Conservation (phyloP, 768 basidiomycete species). For the button mushroom (Agaricus bisporus) region DNA sequence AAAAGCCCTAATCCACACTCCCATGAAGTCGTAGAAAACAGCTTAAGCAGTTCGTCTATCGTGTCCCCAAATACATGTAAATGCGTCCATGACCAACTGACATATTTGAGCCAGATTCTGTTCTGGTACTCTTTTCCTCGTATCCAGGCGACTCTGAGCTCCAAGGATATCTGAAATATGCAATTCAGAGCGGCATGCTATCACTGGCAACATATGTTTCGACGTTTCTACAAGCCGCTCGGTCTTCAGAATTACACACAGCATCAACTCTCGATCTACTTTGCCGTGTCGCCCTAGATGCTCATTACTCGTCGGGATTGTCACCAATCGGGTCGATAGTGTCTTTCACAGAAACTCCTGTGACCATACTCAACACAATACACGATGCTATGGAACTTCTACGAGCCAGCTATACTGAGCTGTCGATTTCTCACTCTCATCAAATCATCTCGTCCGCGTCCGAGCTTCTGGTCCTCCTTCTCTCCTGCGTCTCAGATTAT, state of each 20-base stretch:
- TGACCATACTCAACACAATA: conserved; percentile 44
- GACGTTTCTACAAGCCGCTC: conserved; percentile 61
- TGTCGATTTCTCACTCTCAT: conserved; percentile 53
- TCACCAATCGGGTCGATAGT: conserved; percentile 51
- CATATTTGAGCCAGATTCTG: conserved; percentile 43
- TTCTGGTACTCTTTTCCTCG: conserved; percentile 57
- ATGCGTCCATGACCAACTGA: not conserved
- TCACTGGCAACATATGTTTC: conserved; percentile 56
- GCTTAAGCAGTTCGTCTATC: conserved; percentile 5
- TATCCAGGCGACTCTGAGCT: conserved; percentile 68
- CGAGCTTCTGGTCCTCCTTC: conserved; percentile 55
- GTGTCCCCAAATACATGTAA: not conserved
- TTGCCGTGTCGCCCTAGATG: conserved; percentile 58
- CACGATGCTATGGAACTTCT: conserved; percentile 59
- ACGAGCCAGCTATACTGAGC: conserved; percentile 41
- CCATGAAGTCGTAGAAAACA: conserved; percentile 39
- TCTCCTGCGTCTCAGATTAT: conserved; percentile 55
- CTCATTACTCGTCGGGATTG: conserved; percentile 53
- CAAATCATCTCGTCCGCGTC: conserved; percentile 57
- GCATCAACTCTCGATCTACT: conserved; percentile 65
- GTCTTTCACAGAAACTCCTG: conserved; percentile 41
- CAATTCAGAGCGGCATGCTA: conserved; percentile 50
- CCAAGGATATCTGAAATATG: conserved; percentile 57
- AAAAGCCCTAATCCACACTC: conserved; percentile 36
- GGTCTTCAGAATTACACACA: conserved; percentile 57